phyloP scores from a whole-genome alignment of 1,139 yeast genomes.

The Taphrina sp. region DNA sequence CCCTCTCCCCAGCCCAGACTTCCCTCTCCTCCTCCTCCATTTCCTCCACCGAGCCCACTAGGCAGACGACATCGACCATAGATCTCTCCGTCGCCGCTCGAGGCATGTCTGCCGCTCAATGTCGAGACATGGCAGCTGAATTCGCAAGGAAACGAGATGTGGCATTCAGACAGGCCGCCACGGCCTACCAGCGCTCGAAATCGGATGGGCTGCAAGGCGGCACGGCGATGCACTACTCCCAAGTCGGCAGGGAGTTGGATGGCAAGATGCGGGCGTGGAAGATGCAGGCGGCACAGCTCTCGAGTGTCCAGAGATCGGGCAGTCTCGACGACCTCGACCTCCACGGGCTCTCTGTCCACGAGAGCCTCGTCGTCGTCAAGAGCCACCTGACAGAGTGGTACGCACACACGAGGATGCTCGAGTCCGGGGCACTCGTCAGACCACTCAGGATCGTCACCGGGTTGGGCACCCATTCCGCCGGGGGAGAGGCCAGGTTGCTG shows the following conservation, averaged over 20 bases:
- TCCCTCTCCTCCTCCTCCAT: background rate
- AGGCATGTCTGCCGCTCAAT: slow-evolving; percentile 17
- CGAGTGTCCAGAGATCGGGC: slow-evolving; percentile 11
- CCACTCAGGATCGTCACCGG: slow-evolving; percentile 39
- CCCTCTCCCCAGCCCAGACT: background rate
- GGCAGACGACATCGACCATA: background rate
- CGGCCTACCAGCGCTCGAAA: slow-evolving; percentile 24
- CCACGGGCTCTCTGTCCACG: slow-evolving; percentile 37
- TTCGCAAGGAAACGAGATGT: slow-evolving; percentile 21
- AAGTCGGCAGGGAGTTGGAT: slow-evolving; percentile 30
- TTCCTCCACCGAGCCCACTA: background rate
- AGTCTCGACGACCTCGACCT: slow-evolving; percentile 35
- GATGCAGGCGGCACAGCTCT: slow-evolving; percentile 11
- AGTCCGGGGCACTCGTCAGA: slow-evolving; percentile 5
- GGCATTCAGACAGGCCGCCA: slow-evolving; percentile 30
- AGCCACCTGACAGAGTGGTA: slow-evolving; percentile 38
- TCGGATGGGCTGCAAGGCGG: slow-evolving; percentile 28
- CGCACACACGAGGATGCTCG: slow-evolving; percentile 19
- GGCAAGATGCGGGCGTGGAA: slow-evolving; percentile 20
- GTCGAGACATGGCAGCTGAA: slow-evolving; percentile 31
- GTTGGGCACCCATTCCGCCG: slow-evolving; percentile 37
- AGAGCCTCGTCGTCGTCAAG: slow-evolving; percentile 35
- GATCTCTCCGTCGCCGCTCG: background rate
- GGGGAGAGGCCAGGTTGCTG: slow-evolving; percentile 35
- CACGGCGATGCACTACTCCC: slow-evolving; percentile 31